A percentile compares a stretch with the other conserved stretches of the same genome.
Evolutionary conservation across 2,329 filamentous ascomycete genomes (phyloP).

Genomic region (Xylariaceae sp.): DNA sequence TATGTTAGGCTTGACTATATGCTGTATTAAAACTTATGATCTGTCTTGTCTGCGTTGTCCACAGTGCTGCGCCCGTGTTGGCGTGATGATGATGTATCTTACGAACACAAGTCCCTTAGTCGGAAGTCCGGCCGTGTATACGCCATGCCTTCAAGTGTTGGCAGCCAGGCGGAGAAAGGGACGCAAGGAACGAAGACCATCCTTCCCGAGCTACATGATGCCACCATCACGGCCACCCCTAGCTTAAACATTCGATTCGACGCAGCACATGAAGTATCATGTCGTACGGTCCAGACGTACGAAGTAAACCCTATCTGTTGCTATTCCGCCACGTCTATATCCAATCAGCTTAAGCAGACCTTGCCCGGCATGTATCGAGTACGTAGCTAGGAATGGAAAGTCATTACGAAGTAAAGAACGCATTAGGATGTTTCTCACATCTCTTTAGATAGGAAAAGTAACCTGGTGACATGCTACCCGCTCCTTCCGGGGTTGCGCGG

Average conservation of each 20-base stretch:
- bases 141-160: not conserved
- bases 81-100: conserved; percentile 6
- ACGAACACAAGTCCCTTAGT: not conserved
- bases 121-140: not conserved
- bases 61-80: not conserved
- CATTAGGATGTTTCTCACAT: no score
- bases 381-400: no score
- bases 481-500: no score
- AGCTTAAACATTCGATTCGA: no score
- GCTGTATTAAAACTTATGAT: not conserved
- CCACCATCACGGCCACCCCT: not conserved
- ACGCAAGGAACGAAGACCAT: not conserved
- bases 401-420: no score
- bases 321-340: not conserved
- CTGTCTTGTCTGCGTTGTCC: not conserved
- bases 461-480: no score
- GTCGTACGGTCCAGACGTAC: not conserved
- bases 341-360: not conserved
- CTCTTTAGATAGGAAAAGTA: no score
- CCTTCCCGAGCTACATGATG: not conserved
- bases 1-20: conserved; percentile 17
- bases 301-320: not conserved
- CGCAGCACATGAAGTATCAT: not conserved
- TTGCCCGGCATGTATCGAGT: not conserved
- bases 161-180: not conserved